phyloP scores from a whole-genome alignment of 179 eudicot species.

The Nepenthes alata region DNA sequence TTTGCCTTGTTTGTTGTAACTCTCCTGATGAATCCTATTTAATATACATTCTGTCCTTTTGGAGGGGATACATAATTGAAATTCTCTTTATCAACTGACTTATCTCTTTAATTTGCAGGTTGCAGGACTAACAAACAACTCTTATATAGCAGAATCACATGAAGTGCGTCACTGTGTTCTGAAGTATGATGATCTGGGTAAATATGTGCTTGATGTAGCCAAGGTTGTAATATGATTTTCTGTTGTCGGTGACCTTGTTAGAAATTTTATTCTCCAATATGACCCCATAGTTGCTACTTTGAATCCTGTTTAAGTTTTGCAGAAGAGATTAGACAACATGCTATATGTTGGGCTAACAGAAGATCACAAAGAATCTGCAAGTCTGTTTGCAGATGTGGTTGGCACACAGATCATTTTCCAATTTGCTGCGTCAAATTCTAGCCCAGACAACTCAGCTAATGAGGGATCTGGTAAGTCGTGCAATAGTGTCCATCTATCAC shows the following conservation, averaged over 20 bases:
- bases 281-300: background rate
- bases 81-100: slow-evolving; percentile 1
- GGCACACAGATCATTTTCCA: slow-evolving; percentile 86
- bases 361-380: slow-evolving; percentile 85
- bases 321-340: slow-evolving; percentile 93
- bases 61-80: background rate
- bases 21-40: no score
- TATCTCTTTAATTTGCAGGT: slow-evolving; percentile 26
- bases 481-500: background rate
- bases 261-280: background rate
- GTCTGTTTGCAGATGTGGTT: slow-evolving; percentile 74
- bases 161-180: slow-evolving; percentile 58
- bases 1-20: no score
- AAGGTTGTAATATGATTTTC: slow-evolving; percentile 28
- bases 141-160: slow-evolving; percentile 44
- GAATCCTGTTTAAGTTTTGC: slow-evolving; percentile 16
- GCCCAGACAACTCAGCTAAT: slow-evolving; percentile 14
- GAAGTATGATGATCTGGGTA: slow-evolving; percentile 44
- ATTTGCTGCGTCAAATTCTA: slow-evolving; percentile 32
- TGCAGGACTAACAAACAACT: slow-evolving; percentile 72
- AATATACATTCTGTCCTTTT: background rate
- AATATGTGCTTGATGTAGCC: slow-evolving; percentile 64
- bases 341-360: slow-evolving; percentile 92
- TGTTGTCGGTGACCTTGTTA: background rate
- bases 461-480: slow-evolving; percentile 39